Evolutionary conservation across 2,329 filamentous ascomycete species (phyloP).

Genomic region (Onygena corvina): DNA sequence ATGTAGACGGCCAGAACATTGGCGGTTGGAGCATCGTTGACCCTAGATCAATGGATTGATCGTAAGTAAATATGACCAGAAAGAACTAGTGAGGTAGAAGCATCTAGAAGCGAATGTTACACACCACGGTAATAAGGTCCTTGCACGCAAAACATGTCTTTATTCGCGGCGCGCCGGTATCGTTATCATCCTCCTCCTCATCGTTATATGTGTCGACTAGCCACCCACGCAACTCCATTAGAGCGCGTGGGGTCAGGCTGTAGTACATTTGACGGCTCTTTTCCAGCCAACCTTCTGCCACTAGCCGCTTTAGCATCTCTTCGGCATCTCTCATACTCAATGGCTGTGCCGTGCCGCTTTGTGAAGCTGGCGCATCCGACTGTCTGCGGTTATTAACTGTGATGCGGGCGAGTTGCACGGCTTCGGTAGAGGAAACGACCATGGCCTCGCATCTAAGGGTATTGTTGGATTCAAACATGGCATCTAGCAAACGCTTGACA

Average conservation of each 20-base stretch:
- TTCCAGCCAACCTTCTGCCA: constrained; percentile 76
- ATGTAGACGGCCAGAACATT: constrained; percentile 62
- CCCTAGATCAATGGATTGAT: constrained; percentile 41
- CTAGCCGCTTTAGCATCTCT: constrained; percentile 53
- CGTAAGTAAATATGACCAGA: neutral
- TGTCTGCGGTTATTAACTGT: constrained; percentile 24
- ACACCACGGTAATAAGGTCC: constrained; percentile 67
- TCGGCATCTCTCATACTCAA: constrained; percentile 72
- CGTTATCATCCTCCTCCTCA: constrained; percentile 44
- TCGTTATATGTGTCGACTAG: constrained; percentile 86
- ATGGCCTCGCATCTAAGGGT: constrained; percentile 67
- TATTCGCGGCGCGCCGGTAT: constrained; percentile 43
- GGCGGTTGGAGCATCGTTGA: constrained; percentile 57
- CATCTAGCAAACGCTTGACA: constrained; percentile 74
- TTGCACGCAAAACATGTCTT: constrained; percentile 81
- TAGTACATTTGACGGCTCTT: constrained; percentile 61
- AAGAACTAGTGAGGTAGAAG: neutral
- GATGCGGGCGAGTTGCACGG: constrained; percentile 48
- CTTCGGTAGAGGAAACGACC: constrained; percentile 68
- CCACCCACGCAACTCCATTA: constrained; percentile 78
- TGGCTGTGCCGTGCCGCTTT: constrained; percentile 33
- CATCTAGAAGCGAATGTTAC: neutral
- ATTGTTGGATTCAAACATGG: constrained; percentile 86
- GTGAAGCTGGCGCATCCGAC: constrained; percentile 39
- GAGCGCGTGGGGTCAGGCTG: constrained; percentile 58